Conservation (phyloP, 2,329 filamentous ascomycete species). For the Erysiphe pulchra region DNA sequence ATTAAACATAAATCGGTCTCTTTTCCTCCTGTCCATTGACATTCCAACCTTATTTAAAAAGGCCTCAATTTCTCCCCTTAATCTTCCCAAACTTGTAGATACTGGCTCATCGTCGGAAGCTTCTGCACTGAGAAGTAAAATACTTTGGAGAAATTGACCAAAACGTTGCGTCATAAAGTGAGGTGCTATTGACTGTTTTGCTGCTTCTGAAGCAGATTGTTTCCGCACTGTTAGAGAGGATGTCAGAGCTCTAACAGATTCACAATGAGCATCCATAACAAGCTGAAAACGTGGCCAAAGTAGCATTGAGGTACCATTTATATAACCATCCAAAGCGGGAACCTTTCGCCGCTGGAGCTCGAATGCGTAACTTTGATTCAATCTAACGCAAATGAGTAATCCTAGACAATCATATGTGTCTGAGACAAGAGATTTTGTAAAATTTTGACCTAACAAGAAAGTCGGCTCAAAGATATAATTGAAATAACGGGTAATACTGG, state of each 20-base stretch:
- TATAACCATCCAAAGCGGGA: constrained; percentile 68
- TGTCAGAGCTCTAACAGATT: constrained; percentile 45
- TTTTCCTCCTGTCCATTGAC: constrained; percentile 53
- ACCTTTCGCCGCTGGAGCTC: constrained; percentile 79
- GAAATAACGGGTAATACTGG: constrained; percentile 61
- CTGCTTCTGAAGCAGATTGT: constrained; percentile 23
- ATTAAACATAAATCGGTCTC: constrained; percentile 74
- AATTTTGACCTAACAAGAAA: constrained; percentile 52
- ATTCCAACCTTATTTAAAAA: constrained; percentile 60
- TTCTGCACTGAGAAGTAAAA: constrained; percentile 62
- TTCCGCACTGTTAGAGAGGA: constrained; percentile 22
- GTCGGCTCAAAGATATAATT: constrained; percentile 73
- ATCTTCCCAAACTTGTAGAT: constrained; percentile 47
- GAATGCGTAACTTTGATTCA: constrained; percentile 88
- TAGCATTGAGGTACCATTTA: constrained; percentile 87
- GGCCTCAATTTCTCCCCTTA: constrained; percentile 59
- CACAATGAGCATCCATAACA: constrained; percentile 80
- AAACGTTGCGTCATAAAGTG: constrained; percentile 90
- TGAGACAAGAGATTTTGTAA: constrained; percentile 54
- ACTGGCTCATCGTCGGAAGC: constrained; percentile 89
- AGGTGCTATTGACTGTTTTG: constrained; percentile 50
- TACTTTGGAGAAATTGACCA: constrained; percentile 69
- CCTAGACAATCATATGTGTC: constrained; percentile 66
- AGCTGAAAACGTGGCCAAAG: constrained; percentile 90
- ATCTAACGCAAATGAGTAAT: constrained; percentile 65